Conservation (phyloP, 805 yeast genomes). For the Ogataea pignaliae region DNA sequence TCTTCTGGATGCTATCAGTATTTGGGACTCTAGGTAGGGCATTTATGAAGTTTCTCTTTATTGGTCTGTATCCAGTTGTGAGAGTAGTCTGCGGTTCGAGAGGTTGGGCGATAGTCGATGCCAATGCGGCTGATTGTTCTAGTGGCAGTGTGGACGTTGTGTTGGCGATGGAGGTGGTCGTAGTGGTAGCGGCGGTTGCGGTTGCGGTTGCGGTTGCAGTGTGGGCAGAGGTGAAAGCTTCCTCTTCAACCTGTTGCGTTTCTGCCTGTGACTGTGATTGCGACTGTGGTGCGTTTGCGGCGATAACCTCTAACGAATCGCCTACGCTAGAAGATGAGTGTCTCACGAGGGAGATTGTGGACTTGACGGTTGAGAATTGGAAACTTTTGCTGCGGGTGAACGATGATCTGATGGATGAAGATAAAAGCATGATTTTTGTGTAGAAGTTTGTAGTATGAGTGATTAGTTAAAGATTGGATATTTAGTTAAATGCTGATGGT, state of each 20-base stretch:
- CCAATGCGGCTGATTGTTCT: background rate
- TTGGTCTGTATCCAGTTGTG: conserved; percentile 2
- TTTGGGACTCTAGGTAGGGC: conserved; percentile 31
- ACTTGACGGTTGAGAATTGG: background rate
- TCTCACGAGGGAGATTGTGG: background rate
- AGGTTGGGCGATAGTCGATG: background rate
- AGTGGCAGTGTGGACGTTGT: background rate
- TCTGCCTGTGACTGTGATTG: too few relatives aligned
- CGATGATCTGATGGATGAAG: background rate
- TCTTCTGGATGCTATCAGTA: conserved; percentile 28
- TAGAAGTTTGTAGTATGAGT: too few relatives aligned
- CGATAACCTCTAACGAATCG: conserved; percentile 1
- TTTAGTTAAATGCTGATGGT: too few relatives aligned
- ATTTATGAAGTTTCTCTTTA: conserved; percentile 23
- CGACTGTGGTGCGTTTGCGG: too few relatives aligned
- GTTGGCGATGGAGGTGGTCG: background rate
- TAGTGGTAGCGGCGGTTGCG: conserved; percentile 3
- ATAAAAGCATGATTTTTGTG: background rate
- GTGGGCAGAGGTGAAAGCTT: background rate
- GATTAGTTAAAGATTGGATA: too few relatives aligned
- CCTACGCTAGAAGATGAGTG: background rate
- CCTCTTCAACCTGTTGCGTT: too few relatives aligned
- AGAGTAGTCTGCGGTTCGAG: conserved; percentile 3
- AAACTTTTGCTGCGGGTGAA: background rate
- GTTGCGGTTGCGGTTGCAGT: conserved; percentile 1